Evolutionary conservation across 371 early-diverging fungal species (phyloP).

Genomic region (Saksenaea oblongispora): DNA sequence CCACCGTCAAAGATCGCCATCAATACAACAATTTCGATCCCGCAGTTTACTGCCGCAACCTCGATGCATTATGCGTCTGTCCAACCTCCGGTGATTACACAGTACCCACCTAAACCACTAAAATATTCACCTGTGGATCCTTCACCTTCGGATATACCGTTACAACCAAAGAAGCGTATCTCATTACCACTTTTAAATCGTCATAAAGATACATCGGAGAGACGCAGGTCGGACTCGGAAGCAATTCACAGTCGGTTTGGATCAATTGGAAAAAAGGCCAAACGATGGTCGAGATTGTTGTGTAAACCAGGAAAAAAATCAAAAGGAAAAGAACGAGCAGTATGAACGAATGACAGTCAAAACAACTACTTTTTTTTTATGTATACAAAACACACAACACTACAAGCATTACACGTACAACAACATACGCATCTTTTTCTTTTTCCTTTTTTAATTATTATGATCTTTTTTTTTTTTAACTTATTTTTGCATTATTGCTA

Average conservation of each 20-base stretch:
- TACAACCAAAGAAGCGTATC: not conserved
- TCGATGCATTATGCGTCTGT: conserved; percentile 14
- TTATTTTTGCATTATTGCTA: not conserved
- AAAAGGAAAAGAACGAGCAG: not conserved
- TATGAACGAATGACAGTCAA: not conserved
- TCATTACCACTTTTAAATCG: not conserved
- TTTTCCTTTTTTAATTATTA: not conserved
- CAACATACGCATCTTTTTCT: not conserved
- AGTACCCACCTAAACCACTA: conserved; percentile 48
- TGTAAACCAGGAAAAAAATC: not conserved
- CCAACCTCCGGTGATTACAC: conserved; percentile 39
- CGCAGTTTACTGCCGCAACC: conserved; percentile 16
- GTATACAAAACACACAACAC: not conserved
- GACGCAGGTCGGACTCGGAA: conserved; percentile 1
- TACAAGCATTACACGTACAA: not conserved
- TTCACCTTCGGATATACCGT: not conserved
- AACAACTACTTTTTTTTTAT: not conserved
- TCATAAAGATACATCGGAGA: not conserved
- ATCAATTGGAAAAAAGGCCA: conserved; percentile 4
- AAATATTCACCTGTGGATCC: conserved; percentile 50
- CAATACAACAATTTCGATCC: conserved; percentile 44
- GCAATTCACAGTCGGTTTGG: not conserved
- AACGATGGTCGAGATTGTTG: conserved; percentile 2
- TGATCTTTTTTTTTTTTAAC: not conserved
- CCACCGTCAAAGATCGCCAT: conserved; percentile 36